Evolutionary conservation across 768 basidiomycete genomes (phyloP), one percentile per base, ranked within the genome.

Genomic region (Leucosporidium creatinivorum): DNA sequence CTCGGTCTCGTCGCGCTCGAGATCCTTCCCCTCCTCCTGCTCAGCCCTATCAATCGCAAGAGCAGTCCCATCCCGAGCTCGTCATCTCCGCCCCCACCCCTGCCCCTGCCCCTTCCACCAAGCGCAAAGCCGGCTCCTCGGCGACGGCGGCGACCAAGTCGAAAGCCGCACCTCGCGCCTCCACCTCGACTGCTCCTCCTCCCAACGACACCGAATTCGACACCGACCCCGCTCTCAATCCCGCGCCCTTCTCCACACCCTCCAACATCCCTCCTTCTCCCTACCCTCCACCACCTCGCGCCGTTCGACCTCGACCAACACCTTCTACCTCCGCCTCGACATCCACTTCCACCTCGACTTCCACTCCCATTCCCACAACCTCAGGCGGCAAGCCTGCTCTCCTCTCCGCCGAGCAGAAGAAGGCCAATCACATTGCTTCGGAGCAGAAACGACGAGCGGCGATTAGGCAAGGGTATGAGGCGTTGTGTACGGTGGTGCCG

Each of bases 401-500:
- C 9, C 67, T 75, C 8, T 61, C 71, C 3, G 63, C 59, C n/a
- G 68, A 54, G 48, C 73, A 72, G 50, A 73, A 72, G 57, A 69
- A 73, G 61, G 70, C 72, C 31, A 74, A 74, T 65, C 75, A 96
- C 75, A 94, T 96, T 72, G 88, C 90, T 73, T 89, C 87, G 3
- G 93, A 96, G 80, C 91, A 94, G 80, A 93, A 93, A 78, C 86
- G 93, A 30, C 85, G 93, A 39, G 90, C 90, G 19, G 93, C 92
- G 74, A 94, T 96, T 61, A 83, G 91, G 17, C 80, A 86, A 49
- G 93, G 91, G 17, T 94, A 94, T 76, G 92, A 93, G 73, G 86
- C 87, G 10, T 81, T 96, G 0, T 93, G 91, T 74, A 87, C 87
- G 30, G 84, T 85, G 31, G 87, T 96, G 0, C 93, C 93, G 15